Conservation (phyloP, 1,139 yeast species). For the Geotrichum phurueaensis region DNA sequence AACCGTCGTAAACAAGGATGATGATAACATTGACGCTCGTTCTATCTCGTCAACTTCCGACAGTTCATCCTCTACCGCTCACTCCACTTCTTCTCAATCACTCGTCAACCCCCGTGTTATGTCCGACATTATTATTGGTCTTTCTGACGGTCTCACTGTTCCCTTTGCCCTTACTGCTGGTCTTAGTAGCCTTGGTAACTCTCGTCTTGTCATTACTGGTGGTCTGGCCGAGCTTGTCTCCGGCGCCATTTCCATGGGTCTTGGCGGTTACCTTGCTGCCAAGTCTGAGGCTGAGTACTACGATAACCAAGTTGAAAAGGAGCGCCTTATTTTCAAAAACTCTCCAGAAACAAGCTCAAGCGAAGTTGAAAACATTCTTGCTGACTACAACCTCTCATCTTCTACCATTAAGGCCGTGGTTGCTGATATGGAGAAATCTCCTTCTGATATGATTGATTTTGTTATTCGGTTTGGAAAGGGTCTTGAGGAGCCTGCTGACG, state of each 20-base stretch:
- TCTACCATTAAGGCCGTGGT: slow-evolving; percentile 55
- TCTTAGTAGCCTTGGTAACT: slow-evolving; percentile 63
- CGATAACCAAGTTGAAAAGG: slow-evolving; percentile 52
- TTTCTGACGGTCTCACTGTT: slow-evolving; percentile 76
- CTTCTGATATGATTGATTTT: slow-evolving; percentile 58
- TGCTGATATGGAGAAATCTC: slow-evolving; percentile 58
- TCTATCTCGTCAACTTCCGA: slow-evolving; percentile 1
- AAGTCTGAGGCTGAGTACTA: slow-evolving; percentile 57
- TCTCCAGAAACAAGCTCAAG: slow-evolving; percentile 47
- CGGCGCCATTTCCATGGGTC: slow-evolving; percentile 81
- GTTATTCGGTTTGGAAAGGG: slow-evolving; percentile 70
- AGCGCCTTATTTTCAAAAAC: slow-evolving; percentile 49
- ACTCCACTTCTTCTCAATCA: slow-evolving; percentile 1
- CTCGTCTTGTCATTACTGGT: slow-evolving; percentile 73
- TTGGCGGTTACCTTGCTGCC: slow-evolving; percentile 81
- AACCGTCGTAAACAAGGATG: slow-evolving; percentile 19
- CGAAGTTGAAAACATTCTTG: slow-evolving; percentile 61
- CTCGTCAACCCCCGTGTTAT: slow-evolving; percentile 51
- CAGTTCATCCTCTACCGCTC: not conserved
- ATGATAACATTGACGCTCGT: slow-evolving; percentile 17
- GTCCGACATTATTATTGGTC: slow-evolving; percentile 72
- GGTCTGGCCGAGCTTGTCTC: slow-evolving; percentile 82
- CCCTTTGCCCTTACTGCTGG: slow-evolving; percentile 86
- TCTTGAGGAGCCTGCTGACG: slow-evolving; percentile 74
- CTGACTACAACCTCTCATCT: slow-evolving; percentile 63